Conservation (phyloP, 225 moss, liverwort and hornwort species). For the Pleurozium schreberi region DNA sequence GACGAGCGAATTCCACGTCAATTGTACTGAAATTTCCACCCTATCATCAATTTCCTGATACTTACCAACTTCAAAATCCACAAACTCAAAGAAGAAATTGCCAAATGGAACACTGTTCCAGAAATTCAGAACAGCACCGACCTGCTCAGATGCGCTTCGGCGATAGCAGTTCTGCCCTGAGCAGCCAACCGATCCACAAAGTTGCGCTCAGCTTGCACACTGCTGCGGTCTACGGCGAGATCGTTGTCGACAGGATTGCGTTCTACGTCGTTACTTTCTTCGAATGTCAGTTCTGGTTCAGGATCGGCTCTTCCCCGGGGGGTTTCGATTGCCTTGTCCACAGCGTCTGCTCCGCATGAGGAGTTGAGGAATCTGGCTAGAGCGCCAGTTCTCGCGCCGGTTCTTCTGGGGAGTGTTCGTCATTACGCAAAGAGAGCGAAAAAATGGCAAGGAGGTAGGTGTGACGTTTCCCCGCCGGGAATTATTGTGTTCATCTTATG, state of each 20-base stretch:
- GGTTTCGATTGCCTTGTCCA: neutral
- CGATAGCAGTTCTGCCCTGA: neutral
- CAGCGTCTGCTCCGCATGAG: neutral
- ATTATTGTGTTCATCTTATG: neutral
- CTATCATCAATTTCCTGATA: neutral
- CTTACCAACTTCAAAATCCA: neutral
- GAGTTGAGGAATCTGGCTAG: conserved; percentile 4
- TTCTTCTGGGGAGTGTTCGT: conserved; percentile 17
- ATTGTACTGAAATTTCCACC: neutral
- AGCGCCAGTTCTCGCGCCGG: neutral
- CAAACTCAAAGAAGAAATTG: neutral
- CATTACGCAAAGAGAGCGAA: conserved; percentile 37
- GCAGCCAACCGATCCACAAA: conserved; percentile 59
- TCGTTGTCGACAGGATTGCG: neutral
- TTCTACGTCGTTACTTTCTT: neutral
- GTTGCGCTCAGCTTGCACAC: conserved; percentile 62
- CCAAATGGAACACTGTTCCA: neutral
- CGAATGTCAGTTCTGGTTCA: neutral
- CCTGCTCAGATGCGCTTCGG: conserved; percentile 60
- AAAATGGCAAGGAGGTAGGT: conserved; percentile 37
- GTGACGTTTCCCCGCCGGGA: neutral
- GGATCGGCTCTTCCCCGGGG: neutral
- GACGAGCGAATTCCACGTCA: neutral
- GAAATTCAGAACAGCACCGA: neutral
- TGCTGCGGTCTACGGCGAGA: conserved; percentile 13